A percentile compares a stretch with the other conserved stretches of the same genome.
These are phyloP conservation scores for Debaryomycetaceae sp. DNA, from an alignment of 1,139 yeast species.

Conservation along the genomic window DNA sequence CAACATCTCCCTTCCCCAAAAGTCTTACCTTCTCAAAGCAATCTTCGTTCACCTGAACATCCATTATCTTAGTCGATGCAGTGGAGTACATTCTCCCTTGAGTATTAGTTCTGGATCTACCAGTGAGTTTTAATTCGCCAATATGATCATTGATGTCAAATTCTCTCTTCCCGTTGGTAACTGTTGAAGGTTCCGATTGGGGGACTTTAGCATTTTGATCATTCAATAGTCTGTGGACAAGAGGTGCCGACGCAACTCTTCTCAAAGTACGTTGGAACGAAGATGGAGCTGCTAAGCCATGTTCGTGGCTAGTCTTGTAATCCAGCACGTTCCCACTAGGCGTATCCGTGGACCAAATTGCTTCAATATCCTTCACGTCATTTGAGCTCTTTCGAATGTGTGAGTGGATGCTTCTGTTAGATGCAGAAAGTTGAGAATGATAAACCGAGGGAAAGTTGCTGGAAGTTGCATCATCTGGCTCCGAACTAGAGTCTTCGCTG, in stretches of 20 bases:
- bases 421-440: constrained; percentile 1
- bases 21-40: constrained; percentile 86
- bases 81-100: constrained; percentile 67
- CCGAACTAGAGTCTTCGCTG: constrained; percentile 10
- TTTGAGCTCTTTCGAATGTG: constrained; percentile 1
- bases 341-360: neutral
- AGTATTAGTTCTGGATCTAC: constrained; percentile 49
- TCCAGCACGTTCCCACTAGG: constrained; percentile 8
- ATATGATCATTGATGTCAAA: constrained; percentile 51
- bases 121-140: constrained; percentile 46
- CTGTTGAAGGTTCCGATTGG: constrained; percentile 5
- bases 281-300: constrained; percentile 10
- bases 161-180: constrained; percentile 13
- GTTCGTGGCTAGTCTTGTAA: neutral
- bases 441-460: neutral
- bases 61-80: constrained; percentile 67
- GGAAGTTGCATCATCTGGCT: constrained; percentile 1
- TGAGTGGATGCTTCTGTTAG: neutral
- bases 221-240: constrained; percentile 40
- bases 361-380: neutral
- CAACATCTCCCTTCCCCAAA: constrained; percentile 96
- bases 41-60: constrained; percentile 78
- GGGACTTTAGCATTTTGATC: constrained; percentile 16
- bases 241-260: constrained; percentile 81
- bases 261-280: constrained; percentile 56